Percentiles rank a stretch among this genome's conserved stretches.
phyloP scores from a whole-genome alignment of 345 rosid species.

The Hibiscus tridactylites region DNA sequence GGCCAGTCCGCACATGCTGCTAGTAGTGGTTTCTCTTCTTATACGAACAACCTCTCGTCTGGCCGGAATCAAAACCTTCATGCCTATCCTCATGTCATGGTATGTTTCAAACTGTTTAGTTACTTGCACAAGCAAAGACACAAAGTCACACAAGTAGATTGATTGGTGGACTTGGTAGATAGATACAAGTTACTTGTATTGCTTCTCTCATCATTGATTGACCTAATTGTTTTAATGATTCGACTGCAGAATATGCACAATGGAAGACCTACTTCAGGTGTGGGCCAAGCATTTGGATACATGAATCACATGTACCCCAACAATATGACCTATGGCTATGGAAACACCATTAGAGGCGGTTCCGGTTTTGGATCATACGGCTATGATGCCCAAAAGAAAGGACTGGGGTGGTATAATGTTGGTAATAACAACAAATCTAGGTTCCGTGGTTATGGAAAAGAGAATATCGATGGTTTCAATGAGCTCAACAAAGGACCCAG shows the following conservation, averaged over 20 bases:
- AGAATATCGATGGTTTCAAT: conserved; percentile 58
- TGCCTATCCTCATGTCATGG: conserved; percentile 27
- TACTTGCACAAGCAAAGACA: neutral
- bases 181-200: neutral
- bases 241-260: conserved; percentile 30
- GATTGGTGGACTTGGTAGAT: neutral
- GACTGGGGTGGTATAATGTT: conserved; percentile 51
- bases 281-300: conserved; percentile 35
- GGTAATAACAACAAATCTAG: conserved; percentile 47
- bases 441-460: conserved; percentile 43
- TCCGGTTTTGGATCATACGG: conserved; percentile 47
- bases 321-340: conserved; percentile 42
- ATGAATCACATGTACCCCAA: conserved; percentile 44
- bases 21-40: conserved; percentile 23
- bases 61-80: conserved; percentile 39
- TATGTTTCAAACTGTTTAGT: conserved; percentile 18
- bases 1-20: conserved; percentile 21
- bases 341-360: conserved; percentile 34
- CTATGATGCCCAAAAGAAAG: conserved; percentile 51
- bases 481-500: conserved; percentile 86
- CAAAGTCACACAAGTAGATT: neutral
- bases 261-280: conserved; percentile 28
- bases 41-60: conserved; percentile 25
- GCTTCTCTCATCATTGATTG: neutral
- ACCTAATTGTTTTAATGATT: conserved; percentile 4